Conservation (phyloP, 2,329 filamentous ascomycete species). For the Zymoseptoria ardabiliae region DNA sequence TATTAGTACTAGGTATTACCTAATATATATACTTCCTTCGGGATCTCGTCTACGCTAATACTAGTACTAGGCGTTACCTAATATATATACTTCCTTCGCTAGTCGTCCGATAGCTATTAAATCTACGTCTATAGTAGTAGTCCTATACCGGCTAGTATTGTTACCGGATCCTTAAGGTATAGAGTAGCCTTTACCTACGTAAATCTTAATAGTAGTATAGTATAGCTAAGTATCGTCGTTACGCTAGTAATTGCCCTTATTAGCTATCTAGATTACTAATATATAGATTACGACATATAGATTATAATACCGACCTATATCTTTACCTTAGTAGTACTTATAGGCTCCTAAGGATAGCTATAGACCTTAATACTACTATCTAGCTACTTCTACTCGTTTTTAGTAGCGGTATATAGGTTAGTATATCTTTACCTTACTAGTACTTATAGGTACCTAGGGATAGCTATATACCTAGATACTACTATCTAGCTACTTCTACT, state of each 20-base stretch:
- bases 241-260: too few species aligned
- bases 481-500: too few species aligned
- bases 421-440: not conserved
- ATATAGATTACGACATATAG: conserved; percentile 2
- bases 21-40: not conserved
- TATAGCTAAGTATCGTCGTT: too few species aligned
- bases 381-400: too few species aligned
- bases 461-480: not conserved
- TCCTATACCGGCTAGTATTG: too few species aligned
- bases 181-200: too few species aligned
- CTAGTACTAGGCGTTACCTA: not conserved
- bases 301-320: not conserved
- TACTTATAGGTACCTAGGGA: not conserved
- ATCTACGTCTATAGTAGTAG: too few species aligned
- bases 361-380: not conserved
- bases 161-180: too few species aligned
- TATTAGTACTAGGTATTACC: not conserved
- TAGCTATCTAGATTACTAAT: not conserved
- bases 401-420: too few species aligned
- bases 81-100: not conserved
- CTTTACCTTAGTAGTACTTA: not conserved
- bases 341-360: not conserved
- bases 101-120: too few species aligned
- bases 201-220: too few species aligned
- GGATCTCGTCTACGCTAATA: not conserved